Evolutionary conservation across 2,329 filamentous ascomycete species (phyloP).

Genomic region (Tolypocladium nubicola): DNA sequence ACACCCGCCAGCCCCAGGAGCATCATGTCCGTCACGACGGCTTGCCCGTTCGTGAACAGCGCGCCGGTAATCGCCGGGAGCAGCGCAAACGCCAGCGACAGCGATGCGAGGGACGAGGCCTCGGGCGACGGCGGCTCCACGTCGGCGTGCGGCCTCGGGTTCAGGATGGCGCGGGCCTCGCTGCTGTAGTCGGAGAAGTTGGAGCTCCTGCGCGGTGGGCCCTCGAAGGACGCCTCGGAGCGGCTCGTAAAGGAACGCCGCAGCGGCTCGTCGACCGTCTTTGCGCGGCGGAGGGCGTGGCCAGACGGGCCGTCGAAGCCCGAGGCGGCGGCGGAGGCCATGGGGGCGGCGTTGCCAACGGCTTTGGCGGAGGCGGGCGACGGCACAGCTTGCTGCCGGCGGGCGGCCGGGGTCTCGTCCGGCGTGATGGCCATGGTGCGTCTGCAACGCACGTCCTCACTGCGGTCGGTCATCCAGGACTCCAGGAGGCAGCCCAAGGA

Average conservation of each 20-base stretch:
- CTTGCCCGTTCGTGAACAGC: conserved; percentile 74
- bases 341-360: neutral
- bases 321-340: neutral
- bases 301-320: conserved; percentile 12
- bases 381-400: neutral
- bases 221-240: conserved; percentile 17
- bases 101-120: conserved; percentile 62
- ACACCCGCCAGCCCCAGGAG: conserved; percentile 70
- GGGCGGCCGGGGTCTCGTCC: neutral
- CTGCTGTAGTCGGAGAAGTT: conserved; percentile 67
- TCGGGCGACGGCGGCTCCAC: conserved; percentile 33
- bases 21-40: conserved; percentile 76
- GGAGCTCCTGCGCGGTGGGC: conserved; percentile 56
- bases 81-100: conserved; percentile 75
- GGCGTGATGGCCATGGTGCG: neutral
- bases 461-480: neutral
- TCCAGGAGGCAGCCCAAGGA: neutral
- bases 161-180: conserved; percentile 60
- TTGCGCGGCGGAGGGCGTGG: conserved; percentile 29
- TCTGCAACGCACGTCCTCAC: neutral
- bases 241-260: conserved; percentile 7
- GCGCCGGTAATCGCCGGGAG: conserved; percentile 78
- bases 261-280: conserved; percentile 26
- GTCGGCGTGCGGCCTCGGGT: conserved; percentile 29
- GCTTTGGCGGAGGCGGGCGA: neutral